Base-by-base conservation (phyloP, 31 red algal species). In the Asparagopsis taxiformis region DNA sequence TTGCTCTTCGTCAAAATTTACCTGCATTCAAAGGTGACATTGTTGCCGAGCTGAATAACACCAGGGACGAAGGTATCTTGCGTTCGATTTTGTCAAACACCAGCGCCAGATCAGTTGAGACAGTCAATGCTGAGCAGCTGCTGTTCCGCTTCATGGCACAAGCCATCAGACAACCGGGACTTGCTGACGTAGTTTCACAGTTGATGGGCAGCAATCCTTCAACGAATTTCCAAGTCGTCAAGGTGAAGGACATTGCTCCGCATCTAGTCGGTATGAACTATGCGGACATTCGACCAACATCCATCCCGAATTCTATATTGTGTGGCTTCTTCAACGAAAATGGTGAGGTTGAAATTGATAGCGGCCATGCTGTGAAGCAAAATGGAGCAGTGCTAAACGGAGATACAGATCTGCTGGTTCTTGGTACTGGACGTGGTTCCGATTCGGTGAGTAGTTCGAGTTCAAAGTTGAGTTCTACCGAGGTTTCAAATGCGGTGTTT, bases 91-190 rank as follows among this genome's bases (percentile, higher is more conserved):
- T 74, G 26, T 17, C 3, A 1, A n/a, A 29, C 2, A 75, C 70
- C 19, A 63, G 39, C 11, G 81, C 81, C 7, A 56, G 69, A 23
- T 58, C 50, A 2, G 81, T 85, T 13, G 61, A 72, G 34, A 74
- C 81, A 24, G 35, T 85, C 3, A 74, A 72, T 33, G 60, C 68
- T 16, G 70, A 75, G 17, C 43, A 55, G 13, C 37, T 75, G 20
- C 19, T 85, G 32, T 75, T 53, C 32, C n/a, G 70, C 17, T 85
- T 85, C 46, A 74, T 85, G 68, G 81, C 81, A 3, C 81, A 85
- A 55, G 81, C 81, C 15, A 67, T 75, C 24, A 55, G 81, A 25
- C 67, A 74, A 66, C 81, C 81, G n/a, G 81, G 68, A 9, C 51
- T 85, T 31, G 69, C 70, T 6, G 81, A 85, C 26, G 81, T 85